phyloP scores from a whole-genome alignment of 768 basidiomycete genomes.

The Kwoniella europaea region DNA sequence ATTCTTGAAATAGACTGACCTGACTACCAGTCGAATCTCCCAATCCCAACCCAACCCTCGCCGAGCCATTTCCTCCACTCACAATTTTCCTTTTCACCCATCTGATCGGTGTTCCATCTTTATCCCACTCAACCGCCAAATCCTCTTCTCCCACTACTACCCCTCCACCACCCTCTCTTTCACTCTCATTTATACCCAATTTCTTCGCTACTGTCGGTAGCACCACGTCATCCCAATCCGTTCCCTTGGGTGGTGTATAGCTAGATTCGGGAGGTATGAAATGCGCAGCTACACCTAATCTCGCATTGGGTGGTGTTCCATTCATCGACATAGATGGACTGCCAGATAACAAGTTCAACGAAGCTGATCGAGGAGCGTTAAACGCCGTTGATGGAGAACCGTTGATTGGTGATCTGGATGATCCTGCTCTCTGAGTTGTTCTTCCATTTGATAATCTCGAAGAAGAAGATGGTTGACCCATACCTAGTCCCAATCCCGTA shows the following conservation, averaged over 20 bases:
- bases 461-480: constrained; percentile 25
- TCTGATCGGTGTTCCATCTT: constrained; percentile 43
- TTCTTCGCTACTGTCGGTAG: constrained; percentile 51
- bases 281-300: constrained; percentile 51
- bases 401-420: constrained; percentile 5
- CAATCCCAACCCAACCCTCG: not conserved
- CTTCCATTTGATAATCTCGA: not conserved
- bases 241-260: constrained; percentile 51
- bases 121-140: constrained; percentile 55
- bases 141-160: constrained; percentile 31
- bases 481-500: constrained; percentile 25
- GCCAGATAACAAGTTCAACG: constrained; percentile 30
- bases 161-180: constrained; percentile 23
- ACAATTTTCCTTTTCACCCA: constrained; percentile 40
- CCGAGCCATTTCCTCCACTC: not conserved
- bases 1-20: constrained; percentile 9
- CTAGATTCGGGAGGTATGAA: constrained; percentile 45
- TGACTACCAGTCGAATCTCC: constrained; percentile 4
- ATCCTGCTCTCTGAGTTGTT: not conserved
- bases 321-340: constrained; percentile 21
- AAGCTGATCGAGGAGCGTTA: constrained; percentile 16
- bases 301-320: constrained; percentile 19
- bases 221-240: constrained; percentile 52
- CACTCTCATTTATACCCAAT: constrained; percentile 32
- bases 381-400: not conserved